Base-by-base conservation (phyloP, 768 basidiomycete genomes). In the Boletus huronensis region DNA sequence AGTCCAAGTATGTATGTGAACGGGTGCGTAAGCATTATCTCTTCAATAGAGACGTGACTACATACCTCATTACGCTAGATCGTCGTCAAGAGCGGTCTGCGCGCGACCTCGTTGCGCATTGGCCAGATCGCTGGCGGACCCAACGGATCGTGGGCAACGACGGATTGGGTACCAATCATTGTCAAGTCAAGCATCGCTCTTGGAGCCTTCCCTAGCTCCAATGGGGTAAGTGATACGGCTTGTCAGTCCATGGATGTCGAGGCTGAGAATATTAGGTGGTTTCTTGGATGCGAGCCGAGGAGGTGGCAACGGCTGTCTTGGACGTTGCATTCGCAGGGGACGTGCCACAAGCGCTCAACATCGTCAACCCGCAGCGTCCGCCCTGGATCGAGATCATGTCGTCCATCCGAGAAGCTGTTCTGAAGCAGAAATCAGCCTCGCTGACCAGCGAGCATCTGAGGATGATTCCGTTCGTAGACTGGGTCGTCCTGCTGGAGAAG, bases 271-370 rank as follows among this genome's bases (percentile, higher is more conserved):
- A 26, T 29, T 6, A 70, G 64, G 39, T 56, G 3, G 64, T 72
- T 3, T 70, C 71, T 16, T 78, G 76, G 76, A 45, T 77, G 13
- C 67, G 70, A 8, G 64, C 72, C 36, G 64, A 75, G 41, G 68
- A 69, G n/a, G 74, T 74, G 1, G 64, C 72, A 0, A 51, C 55
- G 16, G 52, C 70, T 31, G 59, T 75, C 13, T 35, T 72, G 8
- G 74, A 77, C 52, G 57, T 74, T 8, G 70, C 69, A 1, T 64
- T 73, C 42, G 39, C 59, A 32, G 49, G 61, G 7, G 42, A 48
- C 10, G 53, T 53, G 0, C 69, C 71, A 2, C 50, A 55, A 23
- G 65, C 65, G 5, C 55, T 73, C 28, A 75, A 78, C 58, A 47
- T 77, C 13, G 73, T 73, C 2, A 74, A 77, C 61, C 75, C 76